A percentile compares a stretch with the other conserved stretches of the same genome.
Conservation (phyloP, 1,139 yeast species). For the Debaryomyces nepalensis region DNA sequence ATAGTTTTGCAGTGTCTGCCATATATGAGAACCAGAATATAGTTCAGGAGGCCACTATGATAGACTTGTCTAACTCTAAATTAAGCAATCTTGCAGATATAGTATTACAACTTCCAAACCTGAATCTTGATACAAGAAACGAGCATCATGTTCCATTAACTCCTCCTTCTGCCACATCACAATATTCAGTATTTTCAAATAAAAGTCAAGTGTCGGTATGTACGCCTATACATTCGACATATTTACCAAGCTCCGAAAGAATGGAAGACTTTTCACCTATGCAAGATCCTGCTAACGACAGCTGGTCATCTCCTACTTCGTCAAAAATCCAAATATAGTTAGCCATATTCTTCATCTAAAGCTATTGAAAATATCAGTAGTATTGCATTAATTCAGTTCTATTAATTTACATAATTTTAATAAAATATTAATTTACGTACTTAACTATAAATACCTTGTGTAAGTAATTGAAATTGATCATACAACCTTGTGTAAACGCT, state of each 20-base stretch:
- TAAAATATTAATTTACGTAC: conserved; percentile 8
- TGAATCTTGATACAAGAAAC: conserved; percentile 13
- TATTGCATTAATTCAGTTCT: conserved; percentile 15
- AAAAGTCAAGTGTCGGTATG: conserved; percentile 31
- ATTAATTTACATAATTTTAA: conserved; percentile 11
- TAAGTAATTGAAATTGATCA: conserved; percentile 90
- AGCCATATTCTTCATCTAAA: conserved; percentile 2
- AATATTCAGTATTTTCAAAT: conserved; percentile 43
- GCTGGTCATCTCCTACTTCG: conserved; percentile 18
- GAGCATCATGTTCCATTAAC: conserved; percentile 35
- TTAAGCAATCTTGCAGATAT: conserved; percentile 31
- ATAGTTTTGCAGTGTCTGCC: conserved; percentile 28
- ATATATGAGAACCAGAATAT: conserved; percentile 30
- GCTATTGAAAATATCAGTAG: conserved; percentile 6
- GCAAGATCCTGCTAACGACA: conserved; percentile 12
- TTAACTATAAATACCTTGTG: conserved; percentile 88
- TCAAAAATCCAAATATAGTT: conserved; percentile 14
- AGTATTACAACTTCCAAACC: conserved; percentile 33
- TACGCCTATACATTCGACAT: conserved; percentile 31
- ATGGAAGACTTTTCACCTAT: conserved; percentile 17
- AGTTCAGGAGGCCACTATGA: conserved; percentile 20
- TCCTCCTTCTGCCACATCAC: conserved; percentile 50
- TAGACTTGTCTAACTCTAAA: conserved; percentile 17
- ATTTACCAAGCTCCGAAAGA: conserved; percentile 14
- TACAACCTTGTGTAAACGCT: conserved; percentile 88